Conservation (phyloP, 495 filamentous ascomycete genomes). For the Gamarada debralockiae region DNA sequence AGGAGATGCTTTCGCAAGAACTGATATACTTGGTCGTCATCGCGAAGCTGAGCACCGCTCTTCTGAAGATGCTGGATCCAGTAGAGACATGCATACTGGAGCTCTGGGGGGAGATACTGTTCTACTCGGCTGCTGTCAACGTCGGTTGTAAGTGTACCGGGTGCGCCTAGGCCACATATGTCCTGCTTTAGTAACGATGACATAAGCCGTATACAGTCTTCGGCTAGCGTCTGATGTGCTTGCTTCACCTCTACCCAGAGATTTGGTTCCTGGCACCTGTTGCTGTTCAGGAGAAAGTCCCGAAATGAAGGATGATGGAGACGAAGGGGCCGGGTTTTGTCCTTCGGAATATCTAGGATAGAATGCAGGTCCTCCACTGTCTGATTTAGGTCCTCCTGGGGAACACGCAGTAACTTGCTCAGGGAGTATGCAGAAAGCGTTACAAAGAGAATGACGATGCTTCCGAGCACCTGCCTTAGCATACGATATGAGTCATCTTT, state of each 20-base stretch:
- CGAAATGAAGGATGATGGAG: constrained; percentile 4
- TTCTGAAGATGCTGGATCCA: too few relatives aligned
- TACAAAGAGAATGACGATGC: constrained; percentile 7
- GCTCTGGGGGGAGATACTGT: too few relatives aligned
- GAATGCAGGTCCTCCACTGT: constrained; percentile 6
- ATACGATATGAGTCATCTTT: background rate
- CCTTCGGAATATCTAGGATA: constrained; percentile 7
- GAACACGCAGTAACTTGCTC: constrained; percentile 3
- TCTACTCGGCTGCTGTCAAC: too few relatives aligned
- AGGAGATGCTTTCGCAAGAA: too few relatives aligned
- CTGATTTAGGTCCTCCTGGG: background rate
- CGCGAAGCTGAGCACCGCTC: too few relatives aligned
- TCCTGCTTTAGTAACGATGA: too few relatives aligned
- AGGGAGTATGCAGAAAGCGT: constrained; percentile 4
- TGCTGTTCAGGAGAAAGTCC: constrained; percentile 13
- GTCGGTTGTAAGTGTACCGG: too few relatives aligned
- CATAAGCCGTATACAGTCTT: constrained; percentile 18
- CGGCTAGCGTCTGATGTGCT: constrained; percentile 16
- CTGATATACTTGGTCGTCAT: too few relatives aligned
- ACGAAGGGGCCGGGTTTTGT: too few relatives aligned
- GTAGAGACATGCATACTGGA: too few relatives aligned
- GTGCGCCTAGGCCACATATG: too few relatives aligned
- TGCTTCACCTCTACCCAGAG: constrained; percentile 19
- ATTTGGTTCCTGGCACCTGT: constrained; percentile 11
- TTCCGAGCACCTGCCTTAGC: constrained; percentile 6